Conservation (phyloP, 495 filamentous ascomycete species). For the Tetracladium marchalianum region DNA sequence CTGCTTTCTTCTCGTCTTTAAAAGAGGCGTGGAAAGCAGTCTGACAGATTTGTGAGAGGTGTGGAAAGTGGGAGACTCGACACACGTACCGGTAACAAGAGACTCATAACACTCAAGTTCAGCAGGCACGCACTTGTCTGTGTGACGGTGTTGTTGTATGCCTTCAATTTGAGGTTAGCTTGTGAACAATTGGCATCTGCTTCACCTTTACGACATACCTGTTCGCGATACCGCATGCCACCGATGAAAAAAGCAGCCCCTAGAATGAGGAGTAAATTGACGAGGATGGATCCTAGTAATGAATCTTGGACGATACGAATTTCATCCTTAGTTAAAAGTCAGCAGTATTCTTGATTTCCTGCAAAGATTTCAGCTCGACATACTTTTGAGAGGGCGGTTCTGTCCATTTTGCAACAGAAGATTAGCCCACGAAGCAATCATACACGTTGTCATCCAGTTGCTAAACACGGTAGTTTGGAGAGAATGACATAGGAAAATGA, state of each 20-base stretch:
- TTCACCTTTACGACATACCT: slow-evolving; percentile 16
- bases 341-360: no score
- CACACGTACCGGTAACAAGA: slow-evolving; percentile 37
- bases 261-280: slow-evolving; percentile 73
- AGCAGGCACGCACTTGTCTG: slow-evolving; percentile 91
- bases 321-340: slow-evolving; percentile 33
- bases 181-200: no score
- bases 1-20: no score
- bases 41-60: no score
- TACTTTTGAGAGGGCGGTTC: no score
- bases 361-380: no score
- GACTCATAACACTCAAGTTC: slow-evolving; percentile 73
- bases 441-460: not conserved
- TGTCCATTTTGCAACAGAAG: no score
- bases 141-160: slow-evolving; percentile 80
- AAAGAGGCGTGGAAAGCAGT: no score
- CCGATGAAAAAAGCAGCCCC: slow-evolving; percentile 81
- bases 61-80: no score
- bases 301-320: slow-evolving; percentile 82
- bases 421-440: no score
- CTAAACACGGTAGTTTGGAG: no score
- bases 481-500: no score
- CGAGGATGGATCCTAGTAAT: slow-evolving; percentile 72
- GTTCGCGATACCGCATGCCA: slow-evolving; percentile 74
- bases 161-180: slow-evolving; percentile 1